Evolutionary conservation across 139 green algal genomes (phyloP).

Genomic region (Closterium sp.): DNA sequence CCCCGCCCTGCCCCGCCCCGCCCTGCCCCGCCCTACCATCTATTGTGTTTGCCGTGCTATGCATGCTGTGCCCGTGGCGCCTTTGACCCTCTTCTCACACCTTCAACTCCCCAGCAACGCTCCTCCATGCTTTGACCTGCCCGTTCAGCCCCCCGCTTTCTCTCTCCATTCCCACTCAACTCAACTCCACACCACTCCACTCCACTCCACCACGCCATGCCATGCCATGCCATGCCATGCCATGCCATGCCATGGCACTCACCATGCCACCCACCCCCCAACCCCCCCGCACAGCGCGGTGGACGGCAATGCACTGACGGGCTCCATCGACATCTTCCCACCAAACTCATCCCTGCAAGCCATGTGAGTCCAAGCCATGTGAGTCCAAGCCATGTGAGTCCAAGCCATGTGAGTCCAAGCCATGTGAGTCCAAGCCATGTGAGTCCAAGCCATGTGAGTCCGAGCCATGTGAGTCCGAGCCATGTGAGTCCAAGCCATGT

Average conservation of each 20-base stretch:
- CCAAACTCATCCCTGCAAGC: not conserved
- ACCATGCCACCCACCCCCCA: too few relatives aligned
- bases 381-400: not conserved
- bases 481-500: too few relatives aligned
- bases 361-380: not conserved
- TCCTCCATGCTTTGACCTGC: too few relatives aligned
- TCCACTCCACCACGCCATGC: not conserved
- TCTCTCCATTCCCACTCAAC: too few relatives aligned
- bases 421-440: not conserved
- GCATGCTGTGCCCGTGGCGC: too few relatives aligned
- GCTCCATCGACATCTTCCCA: not conserved
- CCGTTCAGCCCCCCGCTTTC: too few relatives aligned
- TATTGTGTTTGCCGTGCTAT: too few relatives aligned
- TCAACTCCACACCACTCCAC: too few relatives aligned
- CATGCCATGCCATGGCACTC: not conserved
- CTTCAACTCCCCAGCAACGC: too few relatives aligned
- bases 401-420: not conserved
- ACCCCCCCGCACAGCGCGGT: not conserved
- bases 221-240: conserved; percentile 1
- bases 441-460: not conserved
- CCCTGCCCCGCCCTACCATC: not conserved
- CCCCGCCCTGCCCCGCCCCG: too few relatives aligned
- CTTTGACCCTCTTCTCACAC: too few relatives aligned
- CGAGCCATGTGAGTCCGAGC: not conserved
- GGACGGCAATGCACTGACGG: not conserved